Percentiles rank a stretch among this genome's conserved stretches.
Conservation (phyloP, 202 grass and related monocot species). For the Miscanthus sacchariflorus region DNA sequence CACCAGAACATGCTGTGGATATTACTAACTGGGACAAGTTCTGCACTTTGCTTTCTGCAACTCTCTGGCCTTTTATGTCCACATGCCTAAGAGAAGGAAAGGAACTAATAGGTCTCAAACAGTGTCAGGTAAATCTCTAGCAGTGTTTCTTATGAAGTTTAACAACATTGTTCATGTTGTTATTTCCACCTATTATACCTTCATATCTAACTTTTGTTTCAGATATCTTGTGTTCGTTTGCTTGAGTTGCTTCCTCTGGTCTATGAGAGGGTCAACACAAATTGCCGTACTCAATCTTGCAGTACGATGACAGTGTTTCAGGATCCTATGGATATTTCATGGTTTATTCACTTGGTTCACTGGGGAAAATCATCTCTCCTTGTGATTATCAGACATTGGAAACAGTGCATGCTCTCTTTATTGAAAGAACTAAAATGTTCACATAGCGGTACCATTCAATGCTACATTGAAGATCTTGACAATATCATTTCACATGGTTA, state of each 20-base stretch:
- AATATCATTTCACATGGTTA: slow-evolving; percentile 72
- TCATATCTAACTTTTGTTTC: slow-evolving; percentile 55
- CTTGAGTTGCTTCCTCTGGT: slow-evolving; percentile 83
- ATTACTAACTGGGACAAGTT: slow-evolving; percentile 84
- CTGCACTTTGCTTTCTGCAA: slow-evolving; percentile 70
- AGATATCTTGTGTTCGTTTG: slow-evolving; percentile 90
- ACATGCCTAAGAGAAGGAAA: slow-evolving; percentile 78
- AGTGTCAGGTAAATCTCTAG: slow-evolving; percentile 73
- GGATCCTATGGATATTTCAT: slow-evolving; percentile 57
- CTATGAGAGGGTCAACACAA: slow-evolving; percentile 62
- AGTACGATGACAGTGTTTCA: slow-evolving; percentile 36
- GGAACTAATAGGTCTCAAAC: slow-evolving; percentile 66
- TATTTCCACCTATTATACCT: slow-evolving; percentile 11
- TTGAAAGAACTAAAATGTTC: slow-evolving; percentile 72
- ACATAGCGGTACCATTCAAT: slow-evolving; percentile 45
- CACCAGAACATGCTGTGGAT: slow-evolving; percentile 66
- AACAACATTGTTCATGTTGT: background rate
- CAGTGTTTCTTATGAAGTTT: slow-evolving; percentile 24
- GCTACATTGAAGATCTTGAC: slow-evolving; percentile 59
- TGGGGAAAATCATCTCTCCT: slow-evolving; percentile 93
- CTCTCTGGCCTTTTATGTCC: slow-evolving; percentile 80
- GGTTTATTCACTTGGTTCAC: slow-evolving; percentile 71
- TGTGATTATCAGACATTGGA: slow-evolving; percentile 90
- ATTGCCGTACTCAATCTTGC: slow-evolving; percentile 44
- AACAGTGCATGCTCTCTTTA: slow-evolving; percentile 74